A percentile compares a stretch with the other conserved stretches of the same genome.
Conservation (phyloP, 306 rosid genomes). For the Sechiopsis laciniata region DNA sequence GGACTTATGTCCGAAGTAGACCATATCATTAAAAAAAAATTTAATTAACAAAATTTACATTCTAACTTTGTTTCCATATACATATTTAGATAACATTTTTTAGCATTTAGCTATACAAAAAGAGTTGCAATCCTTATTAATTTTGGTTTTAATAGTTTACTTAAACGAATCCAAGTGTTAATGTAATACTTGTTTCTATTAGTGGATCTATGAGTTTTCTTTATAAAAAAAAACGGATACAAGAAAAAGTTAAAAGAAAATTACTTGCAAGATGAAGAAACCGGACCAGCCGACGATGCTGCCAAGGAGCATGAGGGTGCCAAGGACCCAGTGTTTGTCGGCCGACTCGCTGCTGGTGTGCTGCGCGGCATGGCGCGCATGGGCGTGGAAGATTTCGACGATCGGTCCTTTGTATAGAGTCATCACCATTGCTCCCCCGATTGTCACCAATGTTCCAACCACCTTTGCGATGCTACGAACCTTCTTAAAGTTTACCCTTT, state of each 20-base stretch:
- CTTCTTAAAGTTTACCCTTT: slow-evolving; percentile 59
- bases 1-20: too few species aligned
- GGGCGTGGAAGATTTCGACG: slow-evolving; percentile 42
- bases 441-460: slow-evolving; percentile 64
- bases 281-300: slow-evolving; percentile 80
- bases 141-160: too few species aligned
- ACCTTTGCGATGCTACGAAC: slow-evolving; percentile 75
- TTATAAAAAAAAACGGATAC: too few species aligned
- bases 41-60: too few species aligned
- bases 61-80: too few species aligned
- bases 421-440: slow-evolving; percentile 95
- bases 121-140: too few species aligned
- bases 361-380: slow-evolving; percentile 26
- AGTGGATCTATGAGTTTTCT: too few species aligned
- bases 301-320: slow-evolving; percentile 57
- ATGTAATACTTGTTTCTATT: too few species aligned
- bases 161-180: too few species aligned
- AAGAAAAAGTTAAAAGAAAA: background rate
- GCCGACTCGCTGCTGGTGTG: slow-evolving; percentile 28
- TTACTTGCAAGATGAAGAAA: slow-evolving; percentile 90
- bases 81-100: too few species aligned
- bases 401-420: slow-evolving; percentile 92
- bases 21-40: too few species aligned
- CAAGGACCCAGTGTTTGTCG: slow-evolving; percentile 60
- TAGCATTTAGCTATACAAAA: too few species aligned